Percentiles rank a stretch among this genome's conserved stretches.
Conservation (phyloP, 352 stramenopile species). For the Phytophthora litchii region DNA sequence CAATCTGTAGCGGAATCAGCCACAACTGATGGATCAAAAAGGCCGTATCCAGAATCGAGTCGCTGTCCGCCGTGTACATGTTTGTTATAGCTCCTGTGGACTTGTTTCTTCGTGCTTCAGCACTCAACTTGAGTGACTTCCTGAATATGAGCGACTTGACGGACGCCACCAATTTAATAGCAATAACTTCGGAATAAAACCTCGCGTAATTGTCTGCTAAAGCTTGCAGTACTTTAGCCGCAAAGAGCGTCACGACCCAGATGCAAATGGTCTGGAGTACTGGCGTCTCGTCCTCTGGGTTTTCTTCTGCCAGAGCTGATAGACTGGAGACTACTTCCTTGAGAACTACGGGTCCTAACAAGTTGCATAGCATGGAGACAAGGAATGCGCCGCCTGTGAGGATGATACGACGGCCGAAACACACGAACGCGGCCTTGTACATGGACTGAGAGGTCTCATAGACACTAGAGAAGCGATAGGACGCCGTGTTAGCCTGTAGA, state of each 20-base stretch:
- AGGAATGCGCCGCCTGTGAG: slow-evolving; percentile 51
- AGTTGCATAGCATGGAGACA: slow-evolving; percentile 52
- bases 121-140: slow-evolving; percentile 57
- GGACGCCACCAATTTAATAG: slow-evolving; percentile 55
- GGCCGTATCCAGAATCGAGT: slow-evolving; percentile 44
- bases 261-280: slow-evolving; percentile 21
- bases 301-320: slow-evolving; percentile 20
- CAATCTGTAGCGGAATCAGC: slow-evolving; percentile 62
- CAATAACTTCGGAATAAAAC: slow-evolving; percentile 55
- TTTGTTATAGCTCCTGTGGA: slow-evolving; percentile 64
- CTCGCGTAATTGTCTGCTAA: slow-evolving; percentile 55
- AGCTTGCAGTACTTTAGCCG: slow-evolving; percentile 57
- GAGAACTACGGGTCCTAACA: slow-evolving; percentile 57
- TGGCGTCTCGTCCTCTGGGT: slow-evolving; percentile 27
- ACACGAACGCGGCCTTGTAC: slow-evolving; percentile 36
- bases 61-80: slow-evolving; percentile 67
- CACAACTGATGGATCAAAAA: slow-evolving; percentile 67
- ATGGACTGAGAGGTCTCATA: slow-evolving; percentile 41
- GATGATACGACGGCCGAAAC: slow-evolving; percentile 43
- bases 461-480: slow-evolving; percentile 28
- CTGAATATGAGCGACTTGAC: slow-evolving; percentile 62
- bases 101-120: slow-evolving; percentile 42
- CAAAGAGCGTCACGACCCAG: slow-evolving; percentile 56
- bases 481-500: slow-evolving; percentile 34
- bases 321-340: slow-evolving; percentile 46